A percentile compares a stretch with the other conserved stretches of the same genome.
Conservation (phyloP, 148 eudicot species). For the Camellia granthamiana region DNA sequence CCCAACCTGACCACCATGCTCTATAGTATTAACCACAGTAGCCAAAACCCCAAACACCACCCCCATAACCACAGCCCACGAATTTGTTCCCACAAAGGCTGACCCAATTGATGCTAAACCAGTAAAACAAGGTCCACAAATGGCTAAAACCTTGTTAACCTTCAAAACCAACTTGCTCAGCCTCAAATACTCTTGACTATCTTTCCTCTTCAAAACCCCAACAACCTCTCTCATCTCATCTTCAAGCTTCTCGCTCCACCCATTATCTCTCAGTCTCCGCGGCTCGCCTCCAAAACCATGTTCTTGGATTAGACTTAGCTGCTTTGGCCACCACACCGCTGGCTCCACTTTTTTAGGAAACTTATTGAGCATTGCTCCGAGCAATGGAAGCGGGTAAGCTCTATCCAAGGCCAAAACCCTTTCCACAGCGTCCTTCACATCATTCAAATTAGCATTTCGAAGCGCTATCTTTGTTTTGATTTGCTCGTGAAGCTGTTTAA, state of each 20-base stretch:
- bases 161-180: conserved; percentile 12
- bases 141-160: conserved; percentile 17
- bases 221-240: conserved; percentile 13
- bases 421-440: conserved; percentile 8
- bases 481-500: conserved; percentile 12
- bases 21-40: conserved; percentile 9
- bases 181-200: conserved; percentile 16
- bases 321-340: conserved; percentile 17
- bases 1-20: conserved; percentile 18
- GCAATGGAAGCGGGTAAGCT: conserved; percentile 21
- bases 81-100: not conserved
- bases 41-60: conserved; percentile 11
- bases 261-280: not conserved
- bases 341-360: conserved; percentile 18
- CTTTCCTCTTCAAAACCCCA: conserved; percentile 12
- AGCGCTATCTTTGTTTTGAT: not conserved
- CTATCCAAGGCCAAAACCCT: conserved; percentile 15
- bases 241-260: conserved; percentile 18
- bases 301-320: not conserved
- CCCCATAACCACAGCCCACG: conserved; percentile 13
- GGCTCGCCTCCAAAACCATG: not conserved
- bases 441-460: not conserved
- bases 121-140: conserved; percentile 7
- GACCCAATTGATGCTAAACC: conserved; percentile 14
- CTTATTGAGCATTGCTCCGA: conserved; percentile 18